Base-by-base conservation (phyloP, 306 rosid species). In the Vigna trinervia region DNA sequence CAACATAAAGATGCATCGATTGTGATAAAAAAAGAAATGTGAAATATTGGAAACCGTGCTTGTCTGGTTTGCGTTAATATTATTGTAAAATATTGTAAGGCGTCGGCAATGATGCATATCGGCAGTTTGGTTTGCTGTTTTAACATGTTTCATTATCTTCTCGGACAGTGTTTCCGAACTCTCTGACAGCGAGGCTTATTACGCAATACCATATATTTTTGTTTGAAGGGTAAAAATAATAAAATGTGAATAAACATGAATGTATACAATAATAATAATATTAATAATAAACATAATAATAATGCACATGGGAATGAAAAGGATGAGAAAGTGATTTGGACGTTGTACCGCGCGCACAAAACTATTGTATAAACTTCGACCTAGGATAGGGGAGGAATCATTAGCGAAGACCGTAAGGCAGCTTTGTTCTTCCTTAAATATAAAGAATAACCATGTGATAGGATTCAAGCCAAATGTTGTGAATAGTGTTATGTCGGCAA, bases 401-500 rank as follows among this genome's bases (percentile, higher is more conserved):
- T 78, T 38, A 78, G 71, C 13, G 48, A 64, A 65, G 26, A 82
- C 67, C 71, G 12, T 52, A 70, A 45, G 69, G 26, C 45, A 64
- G 53, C 54, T 54, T 77, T 45, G 73, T 60, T 60, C 70, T 71
- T 64, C 78, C 81, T 71, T 82, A 77, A 62, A 70, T 46, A 82
- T 71, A 47, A 46, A 77, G 65, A 72, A 66, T 51, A 78, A 59
- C 64, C 69, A 83, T 68, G 80, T 74, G 81, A 38, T 50, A 59
- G 32, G 84, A 74, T 69, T 67, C 74, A 79, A 39, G 58, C 70
- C 71, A 59, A 57, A 77, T 9, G 1, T 67, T 53, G 50, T 61
- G 69, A 78, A 72, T 17, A 69, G 62, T 53, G 73, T 32, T 41
- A 19, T 83, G 86, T 83, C 83, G 86, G 86, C 74, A 83, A 59